Conservation (phyloP, 179 eudicot genomes). For the Spinacia oleracea region DNA sequence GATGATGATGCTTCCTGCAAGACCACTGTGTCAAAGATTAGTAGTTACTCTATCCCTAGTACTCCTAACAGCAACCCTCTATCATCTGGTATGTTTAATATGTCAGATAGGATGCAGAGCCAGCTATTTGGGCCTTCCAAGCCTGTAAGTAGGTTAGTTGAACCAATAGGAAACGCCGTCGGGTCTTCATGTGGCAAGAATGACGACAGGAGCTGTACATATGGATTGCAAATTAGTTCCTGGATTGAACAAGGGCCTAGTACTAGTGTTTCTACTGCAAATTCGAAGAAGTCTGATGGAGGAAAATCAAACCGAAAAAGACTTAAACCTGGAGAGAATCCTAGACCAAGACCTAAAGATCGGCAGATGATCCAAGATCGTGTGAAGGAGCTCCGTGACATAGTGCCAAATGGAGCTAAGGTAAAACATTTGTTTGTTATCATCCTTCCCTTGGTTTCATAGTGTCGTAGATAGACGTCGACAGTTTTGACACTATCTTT, state of each 20-base stretch:
- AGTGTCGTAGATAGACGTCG: background rate
- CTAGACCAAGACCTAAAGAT: conserved; percentile 95
- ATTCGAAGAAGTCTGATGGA: conserved; percentile 65
- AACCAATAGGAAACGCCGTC: conserved; percentile 39
- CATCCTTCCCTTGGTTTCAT: background rate
- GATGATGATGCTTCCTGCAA: conserved; percentile 65
- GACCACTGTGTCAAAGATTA: conserved; percentile 51
- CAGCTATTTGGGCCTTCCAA: conserved; percentile 53
- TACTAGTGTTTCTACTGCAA: conserved; percentile 57
- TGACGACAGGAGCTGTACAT: conserved; percentile 46
- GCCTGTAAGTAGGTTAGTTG: conserved; percentile 41
- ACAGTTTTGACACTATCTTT: conserved; percentile 22
- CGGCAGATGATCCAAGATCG: conserved; percentile 99
- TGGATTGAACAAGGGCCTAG: conserved; percentile 66
- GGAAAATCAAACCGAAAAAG: conserved; percentile 67
- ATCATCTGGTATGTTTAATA: conserved; percentile 35
- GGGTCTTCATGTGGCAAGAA: conserved; percentile 47
- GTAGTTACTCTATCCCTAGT: conserved; percentile 50
- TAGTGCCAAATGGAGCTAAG: conserved; percentile 96
- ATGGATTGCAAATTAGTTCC: conserved; percentile 76
- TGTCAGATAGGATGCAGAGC: conserved; percentile 44
- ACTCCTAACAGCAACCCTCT: conserved; percentile 42
- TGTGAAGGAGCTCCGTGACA: conserved; percentile 89
- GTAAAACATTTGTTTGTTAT: conserved; percentile 29
- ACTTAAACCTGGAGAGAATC: conserved; percentile 89